Base-by-base conservation (phyloP, 805 yeast species). In the Starmerella apicola region DNA sequence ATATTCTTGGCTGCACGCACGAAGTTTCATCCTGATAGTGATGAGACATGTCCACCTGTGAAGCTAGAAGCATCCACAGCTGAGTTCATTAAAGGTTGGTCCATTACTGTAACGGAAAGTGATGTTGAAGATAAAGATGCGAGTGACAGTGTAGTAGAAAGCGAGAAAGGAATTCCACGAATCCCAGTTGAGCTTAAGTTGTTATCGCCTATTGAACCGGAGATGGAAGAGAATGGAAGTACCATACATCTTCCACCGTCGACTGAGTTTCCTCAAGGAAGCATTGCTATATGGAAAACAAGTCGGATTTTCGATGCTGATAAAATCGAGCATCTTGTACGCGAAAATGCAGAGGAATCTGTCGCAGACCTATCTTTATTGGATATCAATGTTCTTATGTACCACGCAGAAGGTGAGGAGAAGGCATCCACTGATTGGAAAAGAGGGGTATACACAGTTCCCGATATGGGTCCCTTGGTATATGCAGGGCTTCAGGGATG, bases 401-500 rank as follows among this genome's bases (percentile, higher is more conserved):
- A 77, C 63, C 71, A 74, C 38, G 76, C 91, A 54, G 94, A 84
- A 41, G 71, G 79, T 10, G 98, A 88, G 60, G 98, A 88, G 59
- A 65, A 84, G 18, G 95, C 86, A 55, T 71, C 75, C 10, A 74
- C 86, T 49, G 69, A 61, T 18, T 94, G 94, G 5, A 51, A 58
- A 7, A 77, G 70, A 33, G 95, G 95, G 8, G 72, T 72, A 0
- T 88, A 91, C 60, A 57, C 61, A 36, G 67, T 88, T 34, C 96
- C 97, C 1, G 65, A 69, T 23, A 64, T 70, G 57, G 96, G 96
- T 0, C 64, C 65, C 13, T 63, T 86, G 34, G 79, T 76, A 0
- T 88, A 83, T 59, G 86, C 95, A 30, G 98, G 98, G 9, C 63
- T 91, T 18, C 93, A 84, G 58, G 97, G 98, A 1, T 88, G 95